These are phyloP conservation scores for Wickerhamiella australiensis DNA, from an alignment of 805 yeast species.

Conservation along the genomic window DNA sequence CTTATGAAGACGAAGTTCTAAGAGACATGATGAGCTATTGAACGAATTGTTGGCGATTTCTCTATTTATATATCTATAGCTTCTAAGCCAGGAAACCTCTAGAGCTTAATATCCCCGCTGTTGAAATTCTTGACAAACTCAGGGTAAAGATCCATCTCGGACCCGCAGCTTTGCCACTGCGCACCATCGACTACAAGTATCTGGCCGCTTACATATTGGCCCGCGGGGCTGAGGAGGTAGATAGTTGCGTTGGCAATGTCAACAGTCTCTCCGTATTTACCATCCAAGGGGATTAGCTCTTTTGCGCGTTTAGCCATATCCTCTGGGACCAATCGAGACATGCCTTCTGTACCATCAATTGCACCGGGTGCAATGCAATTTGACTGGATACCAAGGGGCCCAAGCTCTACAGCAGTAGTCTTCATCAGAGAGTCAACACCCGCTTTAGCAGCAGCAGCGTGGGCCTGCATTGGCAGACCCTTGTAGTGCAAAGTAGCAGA, in stretches of 20 bases:
- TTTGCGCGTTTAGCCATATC: slow-evolving; percentile 34
- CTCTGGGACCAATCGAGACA: slow-evolving; percentile 44
- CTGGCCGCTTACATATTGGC: slow-evolving; percentile 64
- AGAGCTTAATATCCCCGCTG: slow-evolving; percentile 31
- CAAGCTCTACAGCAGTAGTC: slow-evolving; percentile 79
- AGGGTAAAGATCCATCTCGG: slow-evolving; percentile 35
- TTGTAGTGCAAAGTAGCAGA: slow-evolving; percentile 83
- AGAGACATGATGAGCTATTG: background rate
- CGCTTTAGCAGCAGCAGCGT: slow-evolving; percentile 92
- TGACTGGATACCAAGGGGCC: slow-evolving; percentile 74
- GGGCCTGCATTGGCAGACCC: slow-evolving; percentile 80
- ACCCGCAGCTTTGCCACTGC: slow-evolving; percentile 40
- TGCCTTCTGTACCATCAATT: slow-evolving; percentile 78
- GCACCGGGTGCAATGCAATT: slow-evolving; percentile 90
- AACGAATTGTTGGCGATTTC: background rate
- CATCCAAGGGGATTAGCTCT: slow-evolving; percentile 40
- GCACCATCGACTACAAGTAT: slow-evolving; percentile 82
- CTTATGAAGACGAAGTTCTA: background rate
- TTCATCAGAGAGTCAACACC: slow-evolving; percentile 82
- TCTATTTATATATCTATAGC: background rate
- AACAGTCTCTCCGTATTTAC: slow-evolving; percentile 42
- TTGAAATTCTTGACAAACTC: slow-evolving; percentile 29
- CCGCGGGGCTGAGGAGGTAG: slow-evolving; percentile 73
- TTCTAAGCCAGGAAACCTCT: background rate
- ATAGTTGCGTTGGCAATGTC: slow-evolving; percentile 88